phyloP scores from a whole-genome alignment of 768 basidiomycete genomes.

The Boletus edulis region DNA sequence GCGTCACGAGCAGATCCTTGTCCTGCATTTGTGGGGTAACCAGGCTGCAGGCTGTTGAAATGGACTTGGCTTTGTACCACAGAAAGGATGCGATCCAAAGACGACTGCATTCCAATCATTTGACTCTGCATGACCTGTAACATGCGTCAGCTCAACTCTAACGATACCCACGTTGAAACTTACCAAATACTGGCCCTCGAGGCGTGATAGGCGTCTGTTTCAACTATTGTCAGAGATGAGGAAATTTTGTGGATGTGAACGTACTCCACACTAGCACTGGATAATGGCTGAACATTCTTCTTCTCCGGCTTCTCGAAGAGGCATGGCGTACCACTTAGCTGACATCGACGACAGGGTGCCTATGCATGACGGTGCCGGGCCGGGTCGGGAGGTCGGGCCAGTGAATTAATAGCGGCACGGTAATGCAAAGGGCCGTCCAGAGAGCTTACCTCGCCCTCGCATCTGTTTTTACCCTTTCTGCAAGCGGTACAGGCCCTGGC shows the following conservation, averaged over 20 bases:
- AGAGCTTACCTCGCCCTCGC: conserved; percentile 79
- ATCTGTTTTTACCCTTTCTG: conserved; percentile 90
- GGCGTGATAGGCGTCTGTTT: conserved; percentile 71
- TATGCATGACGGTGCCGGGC: conserved; percentile 59
- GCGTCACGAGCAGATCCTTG: conserved; percentile 26
- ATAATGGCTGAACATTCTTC: conserved; percentile 61
- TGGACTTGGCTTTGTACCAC: conserved; percentile 52
- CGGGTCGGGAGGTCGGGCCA: conserved; percentile 72
- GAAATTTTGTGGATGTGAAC: conserved; percentile 24
- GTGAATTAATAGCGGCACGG: conserved; percentile 49
- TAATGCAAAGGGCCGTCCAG: conserved; percentile 30
- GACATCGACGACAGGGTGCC: conserved; percentile 90
- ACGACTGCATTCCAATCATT: conserved; percentile 93
- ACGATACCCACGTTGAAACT: conserved; percentile 2
- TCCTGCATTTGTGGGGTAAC: conserved; percentile 10
- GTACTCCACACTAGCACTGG: conserved; percentile 73
- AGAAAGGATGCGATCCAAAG: conserved; percentile 76
- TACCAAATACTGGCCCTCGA: conserved; percentile 86
- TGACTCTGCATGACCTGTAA: conserved; percentile 85
- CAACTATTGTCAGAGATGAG: conserved; percentile 20
- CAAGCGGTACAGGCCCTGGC: conserved; percentile 86
- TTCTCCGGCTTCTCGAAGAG: conserved; percentile 92
- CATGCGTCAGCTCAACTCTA: background rate
- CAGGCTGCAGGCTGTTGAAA: conserved; percentile 28
- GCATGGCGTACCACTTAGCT: conserved; percentile 75